Percentiles rank a stretch among this genome's conserved stretches.
These are phyloP conservation scores for Phytophthora colocasiae DNA, from an alignment of 352 stramenopile genomes.

Conservation along the genomic window DNA sequence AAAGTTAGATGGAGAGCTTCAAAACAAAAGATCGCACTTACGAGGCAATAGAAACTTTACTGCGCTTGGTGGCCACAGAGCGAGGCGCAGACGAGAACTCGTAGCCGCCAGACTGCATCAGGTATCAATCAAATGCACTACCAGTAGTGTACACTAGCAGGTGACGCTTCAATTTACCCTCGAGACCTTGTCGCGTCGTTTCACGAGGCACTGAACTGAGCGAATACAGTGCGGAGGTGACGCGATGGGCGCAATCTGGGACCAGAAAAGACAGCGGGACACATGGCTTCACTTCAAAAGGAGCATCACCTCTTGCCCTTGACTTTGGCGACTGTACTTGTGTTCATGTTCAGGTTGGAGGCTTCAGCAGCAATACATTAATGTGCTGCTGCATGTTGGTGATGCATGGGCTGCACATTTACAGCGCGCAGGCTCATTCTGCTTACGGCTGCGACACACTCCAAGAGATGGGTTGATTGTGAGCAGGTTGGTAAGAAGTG, in stretches of 20 bases:
- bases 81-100: conserved; percentile 75
- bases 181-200: conserved; percentile 25
- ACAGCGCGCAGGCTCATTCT: too few relatives aligned
- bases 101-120: conserved; percentile 67
- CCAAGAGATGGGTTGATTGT: conserved; percentile 22
- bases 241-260: conserved; percentile 10
- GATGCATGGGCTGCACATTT: not conserved
- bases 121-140: not conserved
- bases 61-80: conserved; percentile 79
- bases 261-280: conserved; percentile 18
- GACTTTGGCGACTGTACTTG: too few relatives aligned
- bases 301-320: not conserved
- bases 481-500: conserved; percentile 1
- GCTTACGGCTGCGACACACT: too few relatives aligned
- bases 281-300: conserved; percentile 22
- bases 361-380: not conserved
- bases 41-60: conserved; percentile 47
- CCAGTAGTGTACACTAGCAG: too few relatives aligned
- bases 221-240: conserved; percentile 6
- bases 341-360: too few relatives aligned
- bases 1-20: too few relatives aligned
- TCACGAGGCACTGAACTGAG: conserved; percentile 8
- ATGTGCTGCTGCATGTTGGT: not conserved
- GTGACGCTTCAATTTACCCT: conserved; percentile 23
- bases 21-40: conserved; percentile 26